Base-by-base conservation (phyloP, 2,329 filamentous ascomycete genomes). In the Podosphaera xanthii region DNA sequence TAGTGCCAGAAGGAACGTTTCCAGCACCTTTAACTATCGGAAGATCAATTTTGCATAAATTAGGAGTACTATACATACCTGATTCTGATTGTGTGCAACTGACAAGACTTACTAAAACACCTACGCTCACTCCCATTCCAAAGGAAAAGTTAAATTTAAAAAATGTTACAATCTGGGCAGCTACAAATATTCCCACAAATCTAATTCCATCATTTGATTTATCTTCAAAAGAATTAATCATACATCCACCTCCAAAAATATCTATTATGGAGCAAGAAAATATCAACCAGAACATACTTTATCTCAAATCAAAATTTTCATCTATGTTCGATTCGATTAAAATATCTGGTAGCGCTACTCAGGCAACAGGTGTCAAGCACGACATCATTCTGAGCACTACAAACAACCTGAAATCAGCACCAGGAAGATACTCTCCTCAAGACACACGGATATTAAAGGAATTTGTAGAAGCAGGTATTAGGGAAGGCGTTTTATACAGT, bases 1-100 rank as follows among this genome's bases (percentile, higher is more conserved):
- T 57, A 6, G 55, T 57, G 30, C 42, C 55, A 48, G 55, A 57
- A 31, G 55, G 55, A 31, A 57, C 10, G 38, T 57, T 57, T 57
- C 40, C 55, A 22, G 40, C 55, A 40, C 40, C 55, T 57, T 22
- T 57, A 48, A 57, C 55, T 14, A 48, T 57, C n/a, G 40, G 55
- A 57, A 46, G 40, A 46, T 57, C 40, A 30, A 36, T 48, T 57
- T 35, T 57, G 10, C 40, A 57, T 35, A 38, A 48, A n/a, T 48
- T 57, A 48, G 55, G 55, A 35, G 40, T 35, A n/a, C 42, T 57
- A 34, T 57, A n/a, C 42, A n/a, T 57, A 31, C 56, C 56, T 5
- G 6, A 49, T 36, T 58, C 56, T 36, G 42, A 58, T 49, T 44
- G 10, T 2, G 40, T 58, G 22, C 40, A 58, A 30, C 33, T 58